Evolutionary conservation across 352 stramenopile species (phyloP).

Genomic region (Elongisporangium senticosum): DNA sequence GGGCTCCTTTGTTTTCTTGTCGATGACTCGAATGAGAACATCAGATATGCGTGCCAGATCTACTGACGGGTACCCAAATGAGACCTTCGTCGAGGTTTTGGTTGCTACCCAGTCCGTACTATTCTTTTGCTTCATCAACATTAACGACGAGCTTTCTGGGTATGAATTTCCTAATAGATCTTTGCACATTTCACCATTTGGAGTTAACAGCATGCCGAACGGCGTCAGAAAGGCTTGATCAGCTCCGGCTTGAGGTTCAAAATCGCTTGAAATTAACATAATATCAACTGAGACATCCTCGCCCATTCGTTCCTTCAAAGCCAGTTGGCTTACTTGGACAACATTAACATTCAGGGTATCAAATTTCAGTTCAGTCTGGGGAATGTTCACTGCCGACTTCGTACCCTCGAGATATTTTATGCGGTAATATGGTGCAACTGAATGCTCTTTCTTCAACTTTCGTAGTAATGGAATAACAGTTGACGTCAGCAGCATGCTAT

Average conservation of each 20-base stretch:
- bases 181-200: slow-evolving; percentile 36
- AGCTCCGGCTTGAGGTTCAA: slow-evolving; percentile 13
- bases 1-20: slow-evolving; percentile 18
- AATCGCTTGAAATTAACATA: slow-evolving; percentile 46
- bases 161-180: slow-evolving; percentile 22
- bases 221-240: slow-evolving; percentile 21
- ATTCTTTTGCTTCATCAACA: slow-evolving; percentile 7
- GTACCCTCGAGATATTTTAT: slow-evolving; percentile 15
- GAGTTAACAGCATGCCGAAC: slow-evolving; percentile 33
- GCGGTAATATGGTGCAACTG: slow-evolving; percentile 9
- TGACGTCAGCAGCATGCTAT: slow-evolving; percentile 14
- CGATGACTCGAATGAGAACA: slow-evolving; percentile 25
- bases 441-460: slow-evolving; percentile 3
- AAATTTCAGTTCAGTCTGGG: slow-evolving; percentile 31
- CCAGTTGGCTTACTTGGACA: slow-evolving; percentile 44
- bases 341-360: slow-evolving; percentile 40
- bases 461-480: slow-evolving; percentile 8
- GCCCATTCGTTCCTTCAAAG: slow-evolving; percentile 25
- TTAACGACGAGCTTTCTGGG: slow-evolving; percentile 21
- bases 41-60: slow-evolving; percentile 40
- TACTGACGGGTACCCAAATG: slow-evolving; percentile 29
- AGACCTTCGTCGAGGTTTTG: slow-evolving; percentile 1
- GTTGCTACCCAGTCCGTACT: slow-evolving; percentile 4
- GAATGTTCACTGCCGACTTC: slow-evolving; percentile 13
- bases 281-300: slow-evolving; percentile 34